Conservation (phyloP, 306 rosid species). For the Trichosanthes truncata region DNA sequence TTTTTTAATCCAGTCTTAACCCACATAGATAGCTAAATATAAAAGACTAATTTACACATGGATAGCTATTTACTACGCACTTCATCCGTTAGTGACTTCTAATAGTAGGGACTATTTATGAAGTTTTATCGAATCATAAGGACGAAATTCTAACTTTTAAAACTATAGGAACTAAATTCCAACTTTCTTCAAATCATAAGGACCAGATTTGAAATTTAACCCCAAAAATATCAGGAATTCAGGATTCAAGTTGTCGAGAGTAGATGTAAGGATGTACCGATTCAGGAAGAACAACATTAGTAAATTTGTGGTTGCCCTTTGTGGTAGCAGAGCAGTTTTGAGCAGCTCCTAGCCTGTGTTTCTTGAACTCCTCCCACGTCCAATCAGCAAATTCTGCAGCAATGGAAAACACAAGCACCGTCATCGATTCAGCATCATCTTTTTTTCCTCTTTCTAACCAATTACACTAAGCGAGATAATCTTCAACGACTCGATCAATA, state of each 20-base stretch:
- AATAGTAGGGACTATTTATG: too few relatives aligned
- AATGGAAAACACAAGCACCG: neutral
- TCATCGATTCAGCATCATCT: neutral
- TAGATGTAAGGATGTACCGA: constrained; percentile 21
- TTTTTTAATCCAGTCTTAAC: too few relatives aligned
- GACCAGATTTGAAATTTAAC: too few relatives aligned
- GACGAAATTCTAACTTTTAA: too few relatives aligned
- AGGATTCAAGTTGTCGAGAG: neutral
- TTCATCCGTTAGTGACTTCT: too few relatives aligned
- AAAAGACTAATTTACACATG: too few relatives aligned
- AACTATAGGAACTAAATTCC: too few relatives aligned
- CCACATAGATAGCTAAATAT: too few relatives aligned
- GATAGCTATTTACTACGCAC: too few relatives aligned
- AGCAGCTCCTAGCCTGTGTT: constrained; percentile 73
- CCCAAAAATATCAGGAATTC: neutral
- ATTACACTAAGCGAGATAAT: neutral
- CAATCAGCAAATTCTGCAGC: constrained; percentile 70
- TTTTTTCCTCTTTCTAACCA: neutral
- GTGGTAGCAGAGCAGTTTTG: constrained; percentile 93
- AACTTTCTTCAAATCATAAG: too few relatives aligned
- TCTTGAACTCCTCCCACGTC: constrained; percentile 87
- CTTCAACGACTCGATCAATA: neutral
- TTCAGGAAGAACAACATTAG: constrained; percentile 46
- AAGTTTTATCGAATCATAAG: too few relatives aligned
- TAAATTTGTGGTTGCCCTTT: constrained; percentile 57